These are phyloP conservation scores for Agaricus sinodeliciosus DNA, from an alignment of 768 basidiomycete genomes.

Conservation along the genomic window DNA sequence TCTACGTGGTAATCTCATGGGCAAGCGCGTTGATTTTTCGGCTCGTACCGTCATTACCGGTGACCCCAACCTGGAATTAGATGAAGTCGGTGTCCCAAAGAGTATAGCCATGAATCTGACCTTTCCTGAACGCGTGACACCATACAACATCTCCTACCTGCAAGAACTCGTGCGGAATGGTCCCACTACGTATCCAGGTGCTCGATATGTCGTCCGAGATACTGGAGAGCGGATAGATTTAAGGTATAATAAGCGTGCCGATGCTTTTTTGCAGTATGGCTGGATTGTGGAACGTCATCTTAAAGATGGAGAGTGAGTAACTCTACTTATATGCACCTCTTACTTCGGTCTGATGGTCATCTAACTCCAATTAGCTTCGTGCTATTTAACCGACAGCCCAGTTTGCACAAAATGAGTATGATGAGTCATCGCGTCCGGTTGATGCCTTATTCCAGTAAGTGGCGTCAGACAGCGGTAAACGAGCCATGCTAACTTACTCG, in stretches of 20 bases:
- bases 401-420: constrained; percentile 99
- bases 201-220: constrained; percentile 93
- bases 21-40: constrained; percentile 98
- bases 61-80: constrained; percentile 93
- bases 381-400: constrained; percentile 96
- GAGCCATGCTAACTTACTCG: constrained; percentile 6
- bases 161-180: constrained; percentile 95
- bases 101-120: constrained; percentile 98
- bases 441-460: constrained; percentile 96
- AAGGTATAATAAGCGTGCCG: constrained; percentile 92
- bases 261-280: constrained; percentile 93
- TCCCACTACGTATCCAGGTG: constrained; percentile 91
- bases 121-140: constrained; percentile 96
- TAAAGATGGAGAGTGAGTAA: constrained; percentile 93
- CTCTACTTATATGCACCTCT: not conserved
- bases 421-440: constrained; percentile 97
- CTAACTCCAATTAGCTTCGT: constrained; percentile 51
- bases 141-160: constrained; percentile 91
- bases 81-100: constrained; percentile 93
- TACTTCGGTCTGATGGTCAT: constrained; percentile 4
- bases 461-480: not conserved
- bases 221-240: constrained; percentile 96
- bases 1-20: constrained; percentile 97
- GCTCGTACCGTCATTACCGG: constrained; percentile 99
- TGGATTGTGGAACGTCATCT: constrained; percentile 98